These are phyloP conservation scores for Mayamaea pseudoterrestris DNA, from an alignment of 108 stramenopile genomes.

Conservation along the genomic window DNA sequence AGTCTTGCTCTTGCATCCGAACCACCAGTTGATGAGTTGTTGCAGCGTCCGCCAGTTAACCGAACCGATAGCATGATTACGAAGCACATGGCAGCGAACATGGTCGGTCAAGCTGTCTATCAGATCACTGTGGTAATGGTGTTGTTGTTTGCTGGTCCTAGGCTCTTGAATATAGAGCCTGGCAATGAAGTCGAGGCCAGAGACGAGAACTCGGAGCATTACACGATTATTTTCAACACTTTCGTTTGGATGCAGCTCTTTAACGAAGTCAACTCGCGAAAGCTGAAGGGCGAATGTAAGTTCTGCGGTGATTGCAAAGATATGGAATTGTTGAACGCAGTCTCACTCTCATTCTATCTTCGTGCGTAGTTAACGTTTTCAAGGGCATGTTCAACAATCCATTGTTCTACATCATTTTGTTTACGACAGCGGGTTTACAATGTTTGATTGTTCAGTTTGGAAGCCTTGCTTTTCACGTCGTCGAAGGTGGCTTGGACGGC, in stretches of 20 bases:
- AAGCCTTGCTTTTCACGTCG: conserved; percentile 55
- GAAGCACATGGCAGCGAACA: conserved; percentile 82
- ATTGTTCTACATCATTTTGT: conserved; percentile 71
- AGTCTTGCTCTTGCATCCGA: conserved; percentile 95
- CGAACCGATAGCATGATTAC: conserved; percentile 76
- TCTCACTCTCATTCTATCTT: conserved; percentile 1
- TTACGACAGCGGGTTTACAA: conserved; percentile 74
- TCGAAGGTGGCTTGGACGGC: conserved; percentile 35
- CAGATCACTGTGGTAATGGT: conserved; percentile 71
- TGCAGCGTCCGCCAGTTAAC: conserved; percentile 69
- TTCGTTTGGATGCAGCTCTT: conserved; percentile 97
- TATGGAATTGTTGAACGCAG: not conserved
- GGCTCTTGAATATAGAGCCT: conserved; percentile 33
- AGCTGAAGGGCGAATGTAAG: conserved; percentile 68
- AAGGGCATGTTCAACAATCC: conserved; percentile 60
- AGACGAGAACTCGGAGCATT: conserved; percentile 59
- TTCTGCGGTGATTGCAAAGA: not conserved
- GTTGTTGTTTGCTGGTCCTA: conserved; percentile 52
- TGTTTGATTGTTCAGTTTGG: conserved; percentile 87
- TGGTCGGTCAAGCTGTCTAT: conserved; percentile 78
- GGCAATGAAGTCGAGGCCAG: conserved; percentile 37
- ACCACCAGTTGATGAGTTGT: conserved; percentile 71
- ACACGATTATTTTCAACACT: conserved; percentile 91
- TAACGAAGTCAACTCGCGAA: conserved; percentile 92
- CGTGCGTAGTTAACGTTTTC: conserved; percentile 61